A percentile compares a stretch with the other conserved stretches of the same genome.
These are phyloP conservation scores for Penicillium angulare DNA, from an alignment of 495 filamentous ascomycete species.

Conservation along the genomic window DNA sequence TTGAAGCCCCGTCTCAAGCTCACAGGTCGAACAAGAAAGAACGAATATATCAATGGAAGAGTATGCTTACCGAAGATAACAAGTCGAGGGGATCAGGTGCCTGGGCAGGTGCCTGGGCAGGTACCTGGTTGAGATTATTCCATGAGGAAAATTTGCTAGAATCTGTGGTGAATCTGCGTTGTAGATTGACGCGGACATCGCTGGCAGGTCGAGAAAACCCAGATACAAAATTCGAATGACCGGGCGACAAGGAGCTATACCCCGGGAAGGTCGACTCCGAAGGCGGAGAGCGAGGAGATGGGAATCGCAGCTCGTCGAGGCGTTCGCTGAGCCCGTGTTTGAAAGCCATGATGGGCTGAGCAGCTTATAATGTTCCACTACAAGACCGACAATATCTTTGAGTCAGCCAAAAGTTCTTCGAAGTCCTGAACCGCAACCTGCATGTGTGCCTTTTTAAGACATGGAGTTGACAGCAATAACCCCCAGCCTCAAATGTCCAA, in stretches of 20 bases:
- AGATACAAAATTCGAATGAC: slow-evolving; percentile 56
- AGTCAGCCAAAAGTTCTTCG: slow-evolving; percentile 4
- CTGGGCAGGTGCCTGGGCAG: slow-evolving; percentile 49
- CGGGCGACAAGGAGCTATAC: slow-evolving; percentile 68
- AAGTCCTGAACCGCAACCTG: slow-evolving; percentile 1
- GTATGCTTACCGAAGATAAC: slow-evolving; percentile 49
- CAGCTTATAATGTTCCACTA: slow-evolving; percentile 35
- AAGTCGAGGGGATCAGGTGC: slow-evolving; percentile 58
- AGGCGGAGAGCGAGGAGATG: slow-evolving; percentile 67
- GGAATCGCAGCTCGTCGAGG: slow-evolving; percentile 76
- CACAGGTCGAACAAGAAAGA: background rate
- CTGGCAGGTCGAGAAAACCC: slow-evolving; percentile 48
- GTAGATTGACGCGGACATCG: slow-evolving; percentile 69
- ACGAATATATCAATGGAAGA: slow-evolving; percentile 11
- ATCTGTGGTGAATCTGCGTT: slow-evolving; percentile 92
- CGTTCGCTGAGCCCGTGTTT: slow-evolving; percentile 63
- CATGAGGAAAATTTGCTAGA: slow-evolving; percentile 75
- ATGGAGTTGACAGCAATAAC: slow-evolving; percentile 4
- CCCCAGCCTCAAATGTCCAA: slow-evolving; percentile 5
- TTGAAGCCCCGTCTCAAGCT: background rate
- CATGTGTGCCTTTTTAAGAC: slow-evolving; percentile 9
- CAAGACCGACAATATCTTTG: slow-evolving; percentile 10
- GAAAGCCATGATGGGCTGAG: slow-evolving; percentile 58
- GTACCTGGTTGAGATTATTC: slow-evolving; percentile 65
- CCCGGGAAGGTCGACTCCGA: slow-evolving; percentile 68